A percentile compares a stretch with the other conserved stretches of the same genome.
These are phyloP conservation scores for Dentipellis sp. DNA, from an alignment of 768 basidiomycete genomes.

Conservation along the genomic window DNA sequence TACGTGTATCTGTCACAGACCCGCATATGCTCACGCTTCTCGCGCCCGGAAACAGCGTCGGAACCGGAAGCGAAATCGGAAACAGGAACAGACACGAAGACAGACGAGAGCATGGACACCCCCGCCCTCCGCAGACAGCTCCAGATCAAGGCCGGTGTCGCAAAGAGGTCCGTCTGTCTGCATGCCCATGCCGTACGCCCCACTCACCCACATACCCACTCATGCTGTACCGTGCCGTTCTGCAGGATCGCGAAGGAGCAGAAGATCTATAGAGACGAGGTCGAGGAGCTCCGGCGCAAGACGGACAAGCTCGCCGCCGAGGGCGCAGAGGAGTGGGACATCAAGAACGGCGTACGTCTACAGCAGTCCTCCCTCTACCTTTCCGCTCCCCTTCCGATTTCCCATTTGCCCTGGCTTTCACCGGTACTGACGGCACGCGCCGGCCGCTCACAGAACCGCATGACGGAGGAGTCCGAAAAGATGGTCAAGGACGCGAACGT, in stretches of 20 bases:
- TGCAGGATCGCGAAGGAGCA: slow-evolving; percentile 48
- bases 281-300: slow-evolving; percentile 44
- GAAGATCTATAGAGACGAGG: slow-evolving; percentile 55
- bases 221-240: background rate
- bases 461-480: slow-evolving; percentile 64
- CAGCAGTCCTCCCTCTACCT: background rate
- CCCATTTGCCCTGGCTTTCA: background rate
- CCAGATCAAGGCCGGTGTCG: slow-evolving; percentile 63
- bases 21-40: too few relatives aligned
- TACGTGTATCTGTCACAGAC: too few relatives aligned
- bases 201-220: background rate
- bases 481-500: slow-evolving; percentile 64
- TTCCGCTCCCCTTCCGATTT: background rate
- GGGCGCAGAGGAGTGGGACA: slow-evolving; percentile 58
- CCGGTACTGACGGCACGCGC: too few relatives aligned
- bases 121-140: slow-evolving; percentile 45
- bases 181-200: background rate
- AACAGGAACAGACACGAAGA: background rate
- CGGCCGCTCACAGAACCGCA: background rate
- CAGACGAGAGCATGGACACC: background rate
- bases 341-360: slow-evolving; percentile 60
- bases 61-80: too few relatives aligned
- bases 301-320: slow-evolving; percentile 53
- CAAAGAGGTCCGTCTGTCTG: slow-evolving; percentile 39
- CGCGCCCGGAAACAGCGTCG: too few relatives aligned